These are phyloP conservation scores for Mikania micrantha DNA, from an alignment of 129 eudicot species.

Conservation along the genomic window DNA sequence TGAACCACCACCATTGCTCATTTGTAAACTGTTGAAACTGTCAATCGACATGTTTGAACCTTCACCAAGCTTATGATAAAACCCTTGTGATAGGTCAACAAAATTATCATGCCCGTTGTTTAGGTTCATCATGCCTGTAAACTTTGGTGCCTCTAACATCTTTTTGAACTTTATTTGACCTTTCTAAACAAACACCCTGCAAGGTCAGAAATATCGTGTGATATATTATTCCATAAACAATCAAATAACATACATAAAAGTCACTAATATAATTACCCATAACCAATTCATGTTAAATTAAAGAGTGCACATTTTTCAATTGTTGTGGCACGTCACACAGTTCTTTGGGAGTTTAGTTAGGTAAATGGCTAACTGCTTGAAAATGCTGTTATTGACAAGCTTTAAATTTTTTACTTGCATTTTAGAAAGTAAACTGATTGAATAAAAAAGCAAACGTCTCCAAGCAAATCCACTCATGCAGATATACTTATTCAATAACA, in stretches of 20 bases:
- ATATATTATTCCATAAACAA: not conserved
- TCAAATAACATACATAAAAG: not conserved
- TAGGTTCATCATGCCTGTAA: constrained; percentile 72
- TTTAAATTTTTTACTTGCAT: not conserved
- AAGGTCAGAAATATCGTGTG: too few relatives aligned
- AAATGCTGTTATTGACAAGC: not conserved
- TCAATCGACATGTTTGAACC: constrained; percentile 86
- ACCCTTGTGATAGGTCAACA: constrained; percentile 58
- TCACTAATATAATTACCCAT: not conserved
- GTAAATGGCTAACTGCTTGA: not conserved
- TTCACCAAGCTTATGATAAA: constrained; percentile 74
- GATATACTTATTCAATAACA: too few relatives aligned
- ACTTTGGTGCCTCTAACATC: constrained; percentile 89
- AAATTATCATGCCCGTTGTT: constrained; percentile 53
- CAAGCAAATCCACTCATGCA: too few relatives aligned
- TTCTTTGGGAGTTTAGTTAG: not conserved
- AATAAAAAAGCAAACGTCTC: too few relatives aligned
- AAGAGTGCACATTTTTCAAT: not conserved
- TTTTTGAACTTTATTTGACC: constrained; percentile 24
- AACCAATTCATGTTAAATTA: not conserved
- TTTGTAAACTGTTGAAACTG: constrained; percentile 67
- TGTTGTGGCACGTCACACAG: not conserved
- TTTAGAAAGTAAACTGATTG: constrained; percentile 1
- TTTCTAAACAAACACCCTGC: constrained; percentile 16
- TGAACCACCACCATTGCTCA: constrained; percentile 87